Evolutionary conservation across 164 flowering plant species (phyloP).

Genomic region (Hamamelis virginiana): DNA sequence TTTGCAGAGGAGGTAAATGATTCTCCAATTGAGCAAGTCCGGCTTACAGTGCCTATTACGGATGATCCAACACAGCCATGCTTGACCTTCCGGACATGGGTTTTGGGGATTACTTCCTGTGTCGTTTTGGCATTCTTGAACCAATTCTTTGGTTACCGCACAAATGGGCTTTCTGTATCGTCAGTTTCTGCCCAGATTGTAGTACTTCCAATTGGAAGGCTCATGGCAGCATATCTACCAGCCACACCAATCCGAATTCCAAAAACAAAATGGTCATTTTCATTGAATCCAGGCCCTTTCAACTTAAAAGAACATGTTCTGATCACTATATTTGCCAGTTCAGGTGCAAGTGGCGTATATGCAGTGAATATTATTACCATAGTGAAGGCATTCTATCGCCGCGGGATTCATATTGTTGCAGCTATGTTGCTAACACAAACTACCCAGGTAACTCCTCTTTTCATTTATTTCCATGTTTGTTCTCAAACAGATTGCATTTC

Average conservation of each 20-base stretch:
- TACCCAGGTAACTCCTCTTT: conserved; percentile 44
- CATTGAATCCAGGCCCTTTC: conserved; percentile 65
- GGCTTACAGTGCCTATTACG: conserved; percentile 48
- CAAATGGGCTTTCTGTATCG: conserved; percentile 29
- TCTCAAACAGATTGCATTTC: too few species aligned
- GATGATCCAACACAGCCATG: conserved; percentile 47
- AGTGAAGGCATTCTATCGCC: conserved; percentile 59
- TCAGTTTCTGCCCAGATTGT: conserved; percentile 55
- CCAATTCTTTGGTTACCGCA: conserved; percentile 56
- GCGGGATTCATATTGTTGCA: conserved; percentile 32
- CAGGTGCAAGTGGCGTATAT: conserved; percentile 48
- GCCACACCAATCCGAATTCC: conserved; percentile 19
- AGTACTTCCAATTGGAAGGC: conserved; percentile 45
- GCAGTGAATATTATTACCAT: conserved; percentile 55
- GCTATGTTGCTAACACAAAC: conserved; percentile 47
- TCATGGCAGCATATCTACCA: conserved; percentile 50
- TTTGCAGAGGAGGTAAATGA: conserved; percentile 40
- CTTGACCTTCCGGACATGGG: conserved; percentile 56
- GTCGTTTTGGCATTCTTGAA: conserved; percentile 41
- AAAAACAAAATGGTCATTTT: conserved; percentile 34
- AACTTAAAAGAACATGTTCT: conserved; percentile 61
- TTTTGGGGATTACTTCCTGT: conserved; percentile 41
- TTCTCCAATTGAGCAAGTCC: conserved; percentile 50
- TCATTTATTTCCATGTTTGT: too few species aligned
- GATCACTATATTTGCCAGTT: conserved; percentile 63